phyloP scores from a whole-genome alignment of 2,329 filamentous ascomycete genomes.

The Claviceps lovelessii region DNA sequence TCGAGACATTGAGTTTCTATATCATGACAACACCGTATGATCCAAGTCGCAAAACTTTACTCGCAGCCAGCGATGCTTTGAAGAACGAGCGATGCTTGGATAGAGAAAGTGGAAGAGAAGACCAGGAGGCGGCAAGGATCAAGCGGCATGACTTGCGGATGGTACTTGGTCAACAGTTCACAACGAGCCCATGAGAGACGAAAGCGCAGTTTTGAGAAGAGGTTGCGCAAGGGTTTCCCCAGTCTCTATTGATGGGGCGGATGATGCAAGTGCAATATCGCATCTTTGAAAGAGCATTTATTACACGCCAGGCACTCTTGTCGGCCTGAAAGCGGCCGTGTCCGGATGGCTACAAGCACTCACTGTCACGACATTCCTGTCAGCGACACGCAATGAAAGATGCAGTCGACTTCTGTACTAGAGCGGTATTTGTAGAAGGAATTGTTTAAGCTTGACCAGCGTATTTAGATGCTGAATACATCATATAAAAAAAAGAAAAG shows the following conservation, averaged over 20 bases:
- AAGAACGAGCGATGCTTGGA: neutral
- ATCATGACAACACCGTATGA: conserved; percentile 73
- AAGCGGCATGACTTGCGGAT: neutral
- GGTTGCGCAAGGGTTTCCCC: neutral
- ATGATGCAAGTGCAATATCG: neutral
- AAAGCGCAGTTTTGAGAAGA: neutral
- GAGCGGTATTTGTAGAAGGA: neutral
- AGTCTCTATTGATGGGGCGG: neutral
- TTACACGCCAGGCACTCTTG: neutral
- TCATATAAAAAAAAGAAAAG: no score
- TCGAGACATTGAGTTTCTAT: conserved; percentile 82
- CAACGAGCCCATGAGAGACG: neutral
- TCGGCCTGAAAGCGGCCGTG: neutral
- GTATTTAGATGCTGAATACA: neutral
- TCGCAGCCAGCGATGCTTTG: neutral
- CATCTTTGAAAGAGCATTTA: neutral
- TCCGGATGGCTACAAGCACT: neutral
- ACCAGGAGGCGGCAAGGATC: neutral
- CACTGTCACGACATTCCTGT: neutral
- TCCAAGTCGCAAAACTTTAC: neutral
- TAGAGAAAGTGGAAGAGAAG: neutral
- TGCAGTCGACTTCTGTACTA: neutral
- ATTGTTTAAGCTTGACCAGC: neutral
- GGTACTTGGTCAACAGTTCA: neutral
- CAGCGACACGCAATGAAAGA: neutral